Base-by-base conservation (phyloP, 306 rosid genomes). In the Vicia villosa region DNA sequence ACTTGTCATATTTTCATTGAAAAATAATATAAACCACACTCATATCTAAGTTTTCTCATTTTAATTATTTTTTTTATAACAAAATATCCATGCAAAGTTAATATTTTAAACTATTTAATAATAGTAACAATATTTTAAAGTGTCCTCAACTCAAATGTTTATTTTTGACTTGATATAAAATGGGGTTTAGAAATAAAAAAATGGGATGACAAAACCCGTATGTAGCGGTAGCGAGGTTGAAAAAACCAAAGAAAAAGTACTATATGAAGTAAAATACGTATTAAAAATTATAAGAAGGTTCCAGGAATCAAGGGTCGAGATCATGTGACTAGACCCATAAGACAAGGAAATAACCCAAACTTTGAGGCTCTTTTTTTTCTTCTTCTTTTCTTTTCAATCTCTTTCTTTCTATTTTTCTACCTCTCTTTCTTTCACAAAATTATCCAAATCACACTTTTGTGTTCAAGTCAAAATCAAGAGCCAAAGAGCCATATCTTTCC, bases 241-340 rank as follows among this genome's bases (percentile, higher is more conserved):
- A 69, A 74, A 82, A 38, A 62, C 82, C 89, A 63, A 91, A 4
- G 72, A 63, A 63, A 55, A 61, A 45, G 78, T 78, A 58, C 72
- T 83, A 52, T 3, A 47, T 63, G 71, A 77, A 70, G 62, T 60
- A 67, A 77, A 81, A 80, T 79, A 56, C 4, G 9, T 20, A 52
- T 73, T 78, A 73, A 81, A 80, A 90, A 83, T 66, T 72, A 56
- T 83, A 83, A 82, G 96, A 87, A 90, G 91, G 75, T 87, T 90
- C 94, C 94, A 82, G 84, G 94, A 84, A 80, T 85, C 88, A 81
- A 86, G 94, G 89, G 86, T 91, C 80, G 57, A 82, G 82, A 80
- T 83, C 95, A 83, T 89, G 97, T 86, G 97, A 78, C 82, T 69
- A 73, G 77, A 75, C 86, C 96, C 96, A 71, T 79, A 81, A 84